Evolutionary conservation across 2,329 filamentous ascomycete genomes (phyloP).

Genomic region (Ciborinia camelliae): DNA sequence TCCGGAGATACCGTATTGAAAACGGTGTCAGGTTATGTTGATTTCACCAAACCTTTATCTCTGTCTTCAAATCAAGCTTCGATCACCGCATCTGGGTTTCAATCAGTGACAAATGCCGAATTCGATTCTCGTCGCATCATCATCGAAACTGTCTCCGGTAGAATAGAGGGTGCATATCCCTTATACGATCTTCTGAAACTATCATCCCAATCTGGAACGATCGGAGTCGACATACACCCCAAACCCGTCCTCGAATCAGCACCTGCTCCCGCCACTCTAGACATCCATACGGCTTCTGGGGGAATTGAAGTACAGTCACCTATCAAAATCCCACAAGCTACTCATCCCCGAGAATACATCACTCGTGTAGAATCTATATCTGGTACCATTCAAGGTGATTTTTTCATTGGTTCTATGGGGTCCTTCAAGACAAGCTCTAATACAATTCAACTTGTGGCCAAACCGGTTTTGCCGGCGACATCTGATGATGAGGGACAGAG

Average conservation of each 20-base stretch:
- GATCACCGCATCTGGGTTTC: constrained; percentile 19
- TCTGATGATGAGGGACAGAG: constrained; percentile 9
- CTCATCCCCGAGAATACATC: constrained; percentile 33
- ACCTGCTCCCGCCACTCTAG: constrained; percentile 31
- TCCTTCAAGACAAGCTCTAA: constrained; percentile 29
- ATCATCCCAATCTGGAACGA: constrained; percentile 29
- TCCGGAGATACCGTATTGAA: constrained; percentile 25
- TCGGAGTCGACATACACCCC: constrained; percentile 28
- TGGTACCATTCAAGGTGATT: constrained; percentile 31
- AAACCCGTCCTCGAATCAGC: constrained; percentile 24
- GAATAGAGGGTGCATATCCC: constrained; percentile 34
- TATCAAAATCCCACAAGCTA: constrained; percentile 17
- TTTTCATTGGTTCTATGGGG: constrained; percentile 29
- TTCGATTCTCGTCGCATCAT: constrained; percentile 29
- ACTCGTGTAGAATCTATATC: constrained; percentile 31
- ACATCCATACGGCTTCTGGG: constrained; percentile 30
- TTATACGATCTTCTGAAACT: constrained; percentile 32
- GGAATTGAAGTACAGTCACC: constrained; percentile 29
- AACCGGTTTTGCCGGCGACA: constrained; percentile 29
- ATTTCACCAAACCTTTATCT: constrained; percentile 24
- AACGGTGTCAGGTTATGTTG: constrained; percentile 28
- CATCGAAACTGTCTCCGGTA: constrained; percentile 32
- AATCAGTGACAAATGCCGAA: neutral
- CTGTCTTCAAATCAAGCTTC: neutral
- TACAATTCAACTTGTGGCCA: constrained; percentile 23